Evolutionary conservation across 2,329 filamentous ascomycete genomes (phyloP).

Genomic region (Calonectria pauciramosa): DNA sequence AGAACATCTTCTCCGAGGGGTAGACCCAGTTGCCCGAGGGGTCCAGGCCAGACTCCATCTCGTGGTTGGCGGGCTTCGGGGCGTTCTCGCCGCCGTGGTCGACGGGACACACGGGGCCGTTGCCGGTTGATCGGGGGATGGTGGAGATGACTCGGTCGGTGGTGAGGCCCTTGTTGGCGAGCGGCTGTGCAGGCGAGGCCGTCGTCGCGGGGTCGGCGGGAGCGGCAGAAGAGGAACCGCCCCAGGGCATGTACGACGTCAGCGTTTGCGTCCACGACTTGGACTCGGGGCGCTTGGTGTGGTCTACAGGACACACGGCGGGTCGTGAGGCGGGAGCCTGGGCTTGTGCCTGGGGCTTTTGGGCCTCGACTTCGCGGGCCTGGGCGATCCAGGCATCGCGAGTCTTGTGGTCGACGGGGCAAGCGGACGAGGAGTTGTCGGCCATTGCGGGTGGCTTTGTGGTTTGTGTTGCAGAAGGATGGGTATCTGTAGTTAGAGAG

Average conservation of each 20-base stretch:
- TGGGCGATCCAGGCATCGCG: conserved; percentile 89
- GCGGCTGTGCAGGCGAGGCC: conserved; percentile 23
- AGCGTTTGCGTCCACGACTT: conserved; percentile 61
- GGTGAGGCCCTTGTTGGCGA: conserved; percentile 62
- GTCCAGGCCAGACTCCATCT: conserved; percentile 82
- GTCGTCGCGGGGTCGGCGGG: conserved; percentile 24
- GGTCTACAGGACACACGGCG: conserved; percentile 52
- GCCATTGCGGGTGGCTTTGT: conserved; percentile 40
- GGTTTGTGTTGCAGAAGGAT: neutral
- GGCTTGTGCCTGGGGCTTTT: conserved; percentile 46
- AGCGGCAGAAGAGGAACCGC: conserved; percentile 49
- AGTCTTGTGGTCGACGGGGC: conserved; percentile 92
- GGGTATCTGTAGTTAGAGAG: neutral
- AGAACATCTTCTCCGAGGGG: conserved; percentile 97
- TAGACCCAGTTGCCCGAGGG: conserved; percentile 94
- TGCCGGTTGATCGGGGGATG: conserved; percentile 75
- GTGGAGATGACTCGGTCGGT: conserved; percentile 81
- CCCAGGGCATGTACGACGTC: conserved; percentile 58
- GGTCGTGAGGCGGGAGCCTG: conserved; percentile 15
- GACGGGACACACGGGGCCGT: conserved; percentile 55
- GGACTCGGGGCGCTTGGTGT: conserved; percentile 43
- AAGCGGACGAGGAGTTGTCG: conserved; percentile 59
- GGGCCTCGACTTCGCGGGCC: conserved; percentile 65
- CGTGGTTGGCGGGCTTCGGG: conserved; percentile 74
- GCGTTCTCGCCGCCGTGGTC: conserved; percentile 49